Evolutionary conservation across 805 yeast genomes (phyloP).

Genomic region (Suhomyces xylopsoci): DNA sequence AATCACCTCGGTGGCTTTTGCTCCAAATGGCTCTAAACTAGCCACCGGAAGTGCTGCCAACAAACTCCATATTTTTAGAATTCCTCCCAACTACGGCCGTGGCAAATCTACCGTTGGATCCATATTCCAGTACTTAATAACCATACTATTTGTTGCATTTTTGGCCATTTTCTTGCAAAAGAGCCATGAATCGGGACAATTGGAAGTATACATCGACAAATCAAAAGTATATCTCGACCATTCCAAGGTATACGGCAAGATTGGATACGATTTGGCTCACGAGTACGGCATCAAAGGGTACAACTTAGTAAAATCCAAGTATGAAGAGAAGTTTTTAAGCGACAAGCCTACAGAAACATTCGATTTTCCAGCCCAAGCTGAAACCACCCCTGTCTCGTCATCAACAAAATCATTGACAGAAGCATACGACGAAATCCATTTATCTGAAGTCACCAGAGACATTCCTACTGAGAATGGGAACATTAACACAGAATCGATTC

Average conservation of each 20-base stretch:
- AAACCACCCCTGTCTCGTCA: background rate
- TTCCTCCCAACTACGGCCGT: constrained; percentile 51
- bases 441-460: constrained; percentile 17
- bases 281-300: constrained; percentile 22
- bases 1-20: constrained; percentile 67
- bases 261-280: constrained; percentile 16
- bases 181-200: constrained; percentile 34
- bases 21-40: constrained; percentile 62
- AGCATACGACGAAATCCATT: constrained; percentile 5
- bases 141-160: constrained; percentile 28
- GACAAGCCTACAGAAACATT: constrained; percentile 22
- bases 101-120: constrained; percentile 38
- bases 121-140: constrained; percentile 32
- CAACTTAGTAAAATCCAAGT: constrained; percentile 27
- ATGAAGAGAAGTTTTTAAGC: constrained; percentile 19
- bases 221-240: constrained; percentile 3
- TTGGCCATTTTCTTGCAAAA: constrained; percentile 34
- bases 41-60: constrained; percentile 80
- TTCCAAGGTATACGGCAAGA: constrained; percentile 17
- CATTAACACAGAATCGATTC: constrained; percentile 12
- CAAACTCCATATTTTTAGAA: constrained; percentile 57
- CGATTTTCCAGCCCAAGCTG: background rate
- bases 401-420: background rate
- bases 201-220: constrained; percentile 15
- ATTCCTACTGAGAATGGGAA: constrained; percentile 9